Percentiles rank a stretch among this genome's conserved stretches.
Evolutionary conservation across 805 yeast genomes (phyloP).

Genomic region (Kuraishia ogatae): DNA sequence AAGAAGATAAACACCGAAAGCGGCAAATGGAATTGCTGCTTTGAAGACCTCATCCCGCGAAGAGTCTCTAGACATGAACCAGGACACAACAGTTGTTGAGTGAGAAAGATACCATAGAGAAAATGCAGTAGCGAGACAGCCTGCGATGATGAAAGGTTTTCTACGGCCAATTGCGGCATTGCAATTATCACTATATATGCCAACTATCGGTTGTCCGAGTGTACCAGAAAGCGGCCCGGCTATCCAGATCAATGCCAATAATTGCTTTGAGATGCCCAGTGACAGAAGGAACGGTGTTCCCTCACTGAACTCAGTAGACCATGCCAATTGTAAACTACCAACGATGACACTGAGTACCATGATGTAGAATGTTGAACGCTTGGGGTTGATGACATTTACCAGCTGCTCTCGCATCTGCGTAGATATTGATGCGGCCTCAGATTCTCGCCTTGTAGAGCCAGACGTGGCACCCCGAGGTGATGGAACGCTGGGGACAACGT

Average conservation of each 20-base stretch:
- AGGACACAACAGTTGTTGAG: slow-evolving; percentile 30
- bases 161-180: slow-evolving; percentile 39
- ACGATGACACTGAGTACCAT: slow-evolving; percentile 36
- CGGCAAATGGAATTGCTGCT: slow-evolving; percentile 40
- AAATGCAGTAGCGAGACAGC: slow-evolving; percentile 36
- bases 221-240: slow-evolving; percentile 62
- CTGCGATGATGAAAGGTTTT: slow-evolving; percentile 49
- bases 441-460: not conserved
- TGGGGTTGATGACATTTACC: slow-evolving; percentile 27
- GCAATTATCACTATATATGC: slow-evolving; percentile 46
- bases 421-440: not conserved
- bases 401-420: slow-evolving; percentile 2
- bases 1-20: slow-evolving; percentile 39
- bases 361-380: slow-evolving; percentile 33
- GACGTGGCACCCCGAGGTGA: no score
- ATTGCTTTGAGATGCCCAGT: slow-evolving; percentile 49
- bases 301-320: slow-evolving; percentile 60
- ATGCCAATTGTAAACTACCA: slow-evolving; percentile 54
- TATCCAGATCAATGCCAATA: slow-evolving; percentile 52
- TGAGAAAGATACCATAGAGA: slow-evolving; percentile 38
- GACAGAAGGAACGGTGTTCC: slow-evolving; percentile 56
- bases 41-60: slow-evolving; percentile 16
- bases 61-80: slow-evolving; percentile 17
- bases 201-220: slow-evolving; percentile 56
- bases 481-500: no score